Conservation (phyloP, 2,329 filamentous ascomycete genomes). For the Madurella mycetomatis region DNA sequence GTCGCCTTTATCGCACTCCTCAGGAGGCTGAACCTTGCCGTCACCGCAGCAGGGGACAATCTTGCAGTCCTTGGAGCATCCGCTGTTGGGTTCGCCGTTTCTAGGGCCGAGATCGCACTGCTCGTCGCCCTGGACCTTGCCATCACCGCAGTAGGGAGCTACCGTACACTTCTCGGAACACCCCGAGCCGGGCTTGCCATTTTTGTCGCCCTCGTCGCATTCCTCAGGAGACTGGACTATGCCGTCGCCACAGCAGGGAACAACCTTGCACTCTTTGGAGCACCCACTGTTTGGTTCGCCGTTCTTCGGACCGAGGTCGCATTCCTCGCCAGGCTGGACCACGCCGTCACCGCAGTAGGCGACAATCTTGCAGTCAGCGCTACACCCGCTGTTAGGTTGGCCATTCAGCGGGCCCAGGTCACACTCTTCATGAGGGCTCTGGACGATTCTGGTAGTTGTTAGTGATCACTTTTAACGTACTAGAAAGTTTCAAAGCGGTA, state of each 20-base stretch:
- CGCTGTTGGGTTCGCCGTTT: not conserved
- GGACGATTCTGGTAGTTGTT: conserved; percentile 7
- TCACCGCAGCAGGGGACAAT: not conserved
- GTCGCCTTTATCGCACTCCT: not conserved
- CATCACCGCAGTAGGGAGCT: not conserved
- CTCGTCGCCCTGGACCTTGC: not conserved
- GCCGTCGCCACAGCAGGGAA: not conserved
- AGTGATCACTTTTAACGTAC: not conserved
- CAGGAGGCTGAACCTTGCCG: not conserved
- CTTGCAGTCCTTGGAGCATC: conserved; percentile 1
- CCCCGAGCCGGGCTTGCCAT: conserved; percentile 9
- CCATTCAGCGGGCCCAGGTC: conserved; percentile 17
- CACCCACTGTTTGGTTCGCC: not conserved
- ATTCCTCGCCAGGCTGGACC: conserved; percentile 4
- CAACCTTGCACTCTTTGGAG: not conserved
- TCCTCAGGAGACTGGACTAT: not conserved
- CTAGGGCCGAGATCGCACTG: not conserved
- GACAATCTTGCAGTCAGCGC: conserved; percentile 4
- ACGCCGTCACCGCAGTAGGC: not conserved
- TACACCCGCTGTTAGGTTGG: conserved; percentile 11
- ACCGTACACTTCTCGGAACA: conserved; percentile 2
- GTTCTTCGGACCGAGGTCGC: not conserved
- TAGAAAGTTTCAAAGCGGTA: not conserved
- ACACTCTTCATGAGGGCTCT: conserved; percentile 15
- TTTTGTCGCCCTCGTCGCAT: not conserved